Evolutionary conservation across 352 stramenopile species (phyloP).

Genomic region (Phytophthora meadii): DNA sequence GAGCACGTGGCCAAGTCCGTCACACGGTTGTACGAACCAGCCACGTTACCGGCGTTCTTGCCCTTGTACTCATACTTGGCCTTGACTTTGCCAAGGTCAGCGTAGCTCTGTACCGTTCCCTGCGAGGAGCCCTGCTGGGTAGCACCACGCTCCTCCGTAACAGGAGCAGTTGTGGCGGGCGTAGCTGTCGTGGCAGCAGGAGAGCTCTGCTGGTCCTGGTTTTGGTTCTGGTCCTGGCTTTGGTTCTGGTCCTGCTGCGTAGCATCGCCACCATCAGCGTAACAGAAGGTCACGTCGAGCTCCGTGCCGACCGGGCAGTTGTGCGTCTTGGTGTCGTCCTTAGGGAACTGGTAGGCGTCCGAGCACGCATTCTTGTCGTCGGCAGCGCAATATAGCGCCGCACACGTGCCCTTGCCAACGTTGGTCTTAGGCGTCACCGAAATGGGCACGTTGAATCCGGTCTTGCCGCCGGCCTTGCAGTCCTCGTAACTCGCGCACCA

Average conservation of each 20-base stretch:
- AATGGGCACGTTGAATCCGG: constrained; percentile 69
- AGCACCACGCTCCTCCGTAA: constrained; percentile 28
- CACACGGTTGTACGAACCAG: constrained; percentile 62
- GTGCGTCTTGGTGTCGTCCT: constrained; percentile 74
- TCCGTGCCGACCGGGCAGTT: constrained; percentile 45
- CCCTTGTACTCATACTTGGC: constrained; percentile 59
- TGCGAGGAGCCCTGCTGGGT: constrained; percentile 16
- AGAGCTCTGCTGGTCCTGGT: constrained; percentile 4
- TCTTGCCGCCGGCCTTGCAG: constrained; percentile 47
- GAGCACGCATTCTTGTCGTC: constrained; percentile 41
- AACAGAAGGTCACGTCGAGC: constrained; percentile 70
- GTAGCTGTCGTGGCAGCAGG: constrained; percentile 2
- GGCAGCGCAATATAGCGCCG: constrained; percentile 34
- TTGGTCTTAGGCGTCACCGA: constrained; percentile 46
- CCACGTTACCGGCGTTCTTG: constrained; percentile 55
- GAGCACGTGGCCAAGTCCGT: constrained; percentile 45
- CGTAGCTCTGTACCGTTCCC: constrained; percentile 29
- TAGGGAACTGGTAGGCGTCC: constrained; percentile 71
- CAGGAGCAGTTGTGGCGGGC: constrained; percentile 1
- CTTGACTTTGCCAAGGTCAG: constrained; percentile 46
- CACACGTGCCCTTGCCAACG: constrained; percentile 36
- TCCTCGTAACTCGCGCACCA: constrained; percentile 40
- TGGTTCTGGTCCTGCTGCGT: constrained; percentile 10
- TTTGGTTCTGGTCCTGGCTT: neutral
- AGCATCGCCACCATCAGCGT: constrained; percentile 13